phyloP scores from a whole-genome alignment of 23 red algal genomes.

The Gracilaria gracilis region DNA sequence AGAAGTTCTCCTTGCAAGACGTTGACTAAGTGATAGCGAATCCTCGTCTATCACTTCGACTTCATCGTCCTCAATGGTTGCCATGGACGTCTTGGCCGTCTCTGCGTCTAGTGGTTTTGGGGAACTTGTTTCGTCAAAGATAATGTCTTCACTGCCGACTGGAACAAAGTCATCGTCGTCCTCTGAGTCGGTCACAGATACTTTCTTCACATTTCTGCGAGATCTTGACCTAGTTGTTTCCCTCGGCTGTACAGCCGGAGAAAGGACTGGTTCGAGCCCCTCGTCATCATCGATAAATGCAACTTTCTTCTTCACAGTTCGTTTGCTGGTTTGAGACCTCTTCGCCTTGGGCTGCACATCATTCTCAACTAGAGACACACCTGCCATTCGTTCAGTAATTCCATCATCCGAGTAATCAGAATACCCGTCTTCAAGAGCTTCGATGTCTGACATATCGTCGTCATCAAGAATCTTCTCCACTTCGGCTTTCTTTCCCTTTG shows the following conservation, averaged over 20 bases:
- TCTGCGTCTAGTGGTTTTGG: background rate
- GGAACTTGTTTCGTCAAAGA: background rate
- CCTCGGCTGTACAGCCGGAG: background rate
- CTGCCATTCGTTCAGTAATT: slow-evolving; percentile 15
- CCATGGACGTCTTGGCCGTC: background rate
- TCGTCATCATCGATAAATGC: background rate
- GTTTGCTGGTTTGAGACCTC: background rate
- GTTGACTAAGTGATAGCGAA: slow-evolving; percentile 30
- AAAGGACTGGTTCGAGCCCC: background rate
- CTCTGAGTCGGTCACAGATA: background rate
- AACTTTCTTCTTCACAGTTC: background rate
- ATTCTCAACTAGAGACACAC: background rate
- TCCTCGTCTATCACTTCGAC: slow-evolving; percentile 38
- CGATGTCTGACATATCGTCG: slow-evolving; percentile 8
- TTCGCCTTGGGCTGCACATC: background rate
- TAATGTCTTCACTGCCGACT: background rate
- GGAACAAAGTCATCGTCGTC: background rate
- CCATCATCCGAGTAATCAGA: slow-evolving; percentile 26
- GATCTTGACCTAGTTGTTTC: background rate
- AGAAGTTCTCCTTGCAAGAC: slow-evolving; percentile 43
- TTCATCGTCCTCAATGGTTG: background rate
- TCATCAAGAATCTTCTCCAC: slow-evolving; percentile 22
- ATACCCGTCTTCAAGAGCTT: background rate
- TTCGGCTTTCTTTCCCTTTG: background rate
- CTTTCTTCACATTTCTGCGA: slow-evolving; percentile 4